Evolutionary conservation across 129 eudicot genomes (phyloP), one percentile per base, ranked within the genome.

Genomic region (Artemisia annua): DNA sequence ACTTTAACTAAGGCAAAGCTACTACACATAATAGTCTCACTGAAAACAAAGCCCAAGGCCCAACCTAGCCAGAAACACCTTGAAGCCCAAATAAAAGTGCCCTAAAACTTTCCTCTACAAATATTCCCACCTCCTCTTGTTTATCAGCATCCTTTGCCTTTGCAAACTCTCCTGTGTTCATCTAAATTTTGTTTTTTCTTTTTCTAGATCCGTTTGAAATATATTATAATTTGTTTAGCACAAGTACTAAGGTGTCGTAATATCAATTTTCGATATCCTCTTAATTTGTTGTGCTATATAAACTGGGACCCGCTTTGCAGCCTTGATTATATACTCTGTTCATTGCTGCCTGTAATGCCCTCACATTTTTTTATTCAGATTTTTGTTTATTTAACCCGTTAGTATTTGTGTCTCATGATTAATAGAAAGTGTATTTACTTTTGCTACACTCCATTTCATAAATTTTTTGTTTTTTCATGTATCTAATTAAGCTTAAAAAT

Each of bases 281-380:
- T 64, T 53, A 3, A 26, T 78, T 71, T 78, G 13, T 78, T 71
- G 82, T 78, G 82, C 82, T 1, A 78, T 48, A 78, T 13, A 63
- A 64, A 78, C 11, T n/a, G 82, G 82, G 82, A 71, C 55, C 82
- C 82, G 82, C 82, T 78, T 78, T 78, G 82, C 82, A 63, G 78
- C 82, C 77, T 78, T 78, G 82, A 78, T 63, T 46, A 26, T 53
- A 22, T 2, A 11, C 19, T 1, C 67, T 24, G 53, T 65, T 78
- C 73, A 71, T 78, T 71, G 82, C 82, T 78, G 82, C 82, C 82
- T 78, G 82, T 78, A 63, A 15, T 1, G 26, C 82, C 82, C 82
- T 44, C 67, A 78, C 82, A 78, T 24, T 70, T 12, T 20, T 15
- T 13, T 5, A 2, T 16, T 9, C 15, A 13, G 16, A 4, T 15